Conservation (phyloP, 1,139 yeast species). For the Diutina neorugosa region DNA sequence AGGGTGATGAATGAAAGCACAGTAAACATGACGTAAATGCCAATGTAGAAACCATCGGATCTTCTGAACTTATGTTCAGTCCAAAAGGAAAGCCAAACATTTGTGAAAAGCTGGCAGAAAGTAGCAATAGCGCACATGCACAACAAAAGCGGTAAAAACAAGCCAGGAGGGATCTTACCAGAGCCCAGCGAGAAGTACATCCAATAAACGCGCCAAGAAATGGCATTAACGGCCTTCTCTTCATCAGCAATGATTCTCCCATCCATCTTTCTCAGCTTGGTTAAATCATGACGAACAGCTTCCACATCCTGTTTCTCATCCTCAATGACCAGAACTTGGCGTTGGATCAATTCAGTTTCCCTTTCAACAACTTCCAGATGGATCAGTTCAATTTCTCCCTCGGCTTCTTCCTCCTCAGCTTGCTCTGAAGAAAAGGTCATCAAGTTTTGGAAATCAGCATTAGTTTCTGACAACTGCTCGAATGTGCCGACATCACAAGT, state of each 20-base stretch:
- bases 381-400: neutral
- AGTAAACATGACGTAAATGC: constrained; percentile 51
- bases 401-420: neutral
- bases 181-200: constrained; percentile 45
- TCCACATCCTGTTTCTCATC: constrained; percentile 4
- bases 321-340: neutral
- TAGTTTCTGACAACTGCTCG: constrained; percentile 24
- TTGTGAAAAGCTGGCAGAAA: constrained; percentile 1
- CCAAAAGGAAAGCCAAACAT: constrained; percentile 76
- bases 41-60: constrained; percentile 50
- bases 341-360: constrained; percentile 1
- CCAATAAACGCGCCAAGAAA: constrained; percentile 28
- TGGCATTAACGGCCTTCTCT: constrained; percentile 31
- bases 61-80: constrained; percentile 39
- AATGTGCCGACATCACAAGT: constrained; percentile 22
- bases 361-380: neutral
- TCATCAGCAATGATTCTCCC: constrained; percentile 24
- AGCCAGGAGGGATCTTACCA: constrained; percentile 19
- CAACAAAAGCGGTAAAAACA: neutral
- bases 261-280: constrained; percentile 7
- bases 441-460: constrained; percentile 19
- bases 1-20: constrained; percentile 21
- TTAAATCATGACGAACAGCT: constrained; percentile 13
- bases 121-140: neutral
- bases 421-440: constrained; percentile 13